Conservation (phyloP, 2,329 filamentous ascomycete genomes). For the Diaporthe aspalathi region DNA sequence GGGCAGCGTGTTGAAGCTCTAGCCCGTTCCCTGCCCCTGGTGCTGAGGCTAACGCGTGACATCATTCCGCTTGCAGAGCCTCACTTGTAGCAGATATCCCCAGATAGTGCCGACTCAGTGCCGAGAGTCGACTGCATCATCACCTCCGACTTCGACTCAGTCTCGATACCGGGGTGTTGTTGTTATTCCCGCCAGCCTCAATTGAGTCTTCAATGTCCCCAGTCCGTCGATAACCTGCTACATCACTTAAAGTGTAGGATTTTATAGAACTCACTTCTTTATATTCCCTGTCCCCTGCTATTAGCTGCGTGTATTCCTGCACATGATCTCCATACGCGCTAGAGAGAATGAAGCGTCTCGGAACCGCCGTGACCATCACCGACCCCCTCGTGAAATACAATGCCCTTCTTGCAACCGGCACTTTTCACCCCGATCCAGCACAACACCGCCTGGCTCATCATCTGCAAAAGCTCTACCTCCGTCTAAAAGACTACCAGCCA, state of each 20-base stretch:
- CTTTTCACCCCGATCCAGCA: slow-evolving; percentile 75
- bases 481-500: slow-evolving; percentile 83
- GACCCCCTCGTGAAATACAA: slow-evolving; percentile 84
- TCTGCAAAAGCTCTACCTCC: slow-evolving; percentile 79
- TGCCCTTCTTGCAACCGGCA: slow-evolving; percentile 73
- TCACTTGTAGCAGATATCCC: slow-evolving; percentile 27
- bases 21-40: not conserved
- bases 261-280: not conserved
- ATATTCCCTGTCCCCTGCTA: not conserved
- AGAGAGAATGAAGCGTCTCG: slow-evolving; percentile 48
- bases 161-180: not conserved
- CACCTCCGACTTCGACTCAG: slow-evolving; percentile 19
- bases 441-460: slow-evolving; percentile 81
- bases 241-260: not conserved
- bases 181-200: not conserved
- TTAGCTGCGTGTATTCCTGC: not conserved
- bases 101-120: slow-evolving; percentile 31
- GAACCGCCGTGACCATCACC: slow-evolving; percentile 68
- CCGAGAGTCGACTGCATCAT: slow-evolving; percentile 23
- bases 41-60: slow-evolving; percentile 35
- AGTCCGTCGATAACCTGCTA: not conserved
- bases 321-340: not conserved
- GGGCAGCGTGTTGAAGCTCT: slow-evolving; percentile 10
- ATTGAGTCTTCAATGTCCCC: not conserved
- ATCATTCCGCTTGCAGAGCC: slow-evolving; percentile 36